Conservation (phyloP, 345 rosid genomes). For the Corymbia maculata region DNA sequence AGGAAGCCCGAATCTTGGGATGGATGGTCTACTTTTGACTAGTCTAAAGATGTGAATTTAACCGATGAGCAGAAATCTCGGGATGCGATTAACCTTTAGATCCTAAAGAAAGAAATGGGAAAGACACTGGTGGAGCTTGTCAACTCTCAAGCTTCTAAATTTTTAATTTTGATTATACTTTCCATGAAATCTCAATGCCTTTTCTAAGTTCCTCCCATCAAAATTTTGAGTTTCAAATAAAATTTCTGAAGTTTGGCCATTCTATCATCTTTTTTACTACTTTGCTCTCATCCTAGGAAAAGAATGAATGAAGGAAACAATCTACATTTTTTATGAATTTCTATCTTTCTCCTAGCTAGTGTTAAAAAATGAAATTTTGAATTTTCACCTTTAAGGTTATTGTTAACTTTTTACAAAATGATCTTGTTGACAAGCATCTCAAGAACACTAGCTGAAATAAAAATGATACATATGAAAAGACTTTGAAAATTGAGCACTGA, state of each 20-base stretch:
- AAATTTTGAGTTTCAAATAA: neutral
- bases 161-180: neutral
- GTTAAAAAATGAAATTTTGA: neutral
- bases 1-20: neutral
- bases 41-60: neutral
- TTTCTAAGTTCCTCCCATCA: neutral
- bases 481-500: neutral
- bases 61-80: neutral
- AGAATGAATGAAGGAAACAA: neutral
- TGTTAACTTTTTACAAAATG: accelerated
- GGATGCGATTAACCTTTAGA: neutral
- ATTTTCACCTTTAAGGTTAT: neutral
- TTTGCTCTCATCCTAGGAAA: neutral
- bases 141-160: neutral
- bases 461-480: neutral
- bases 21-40: neutral
- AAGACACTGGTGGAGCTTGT: neutral
- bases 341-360: neutral
- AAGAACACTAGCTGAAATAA: too few species aligned
- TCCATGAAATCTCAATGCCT: neutral
- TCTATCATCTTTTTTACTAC: neutral
- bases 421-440: neutral
- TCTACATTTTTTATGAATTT: neutral
- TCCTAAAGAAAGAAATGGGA: neutral
- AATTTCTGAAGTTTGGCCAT: neutral